Conservation (phyloP, 495 filamentous ascomycete genomes). For the Thermochaetoides thermophila region DNA sequence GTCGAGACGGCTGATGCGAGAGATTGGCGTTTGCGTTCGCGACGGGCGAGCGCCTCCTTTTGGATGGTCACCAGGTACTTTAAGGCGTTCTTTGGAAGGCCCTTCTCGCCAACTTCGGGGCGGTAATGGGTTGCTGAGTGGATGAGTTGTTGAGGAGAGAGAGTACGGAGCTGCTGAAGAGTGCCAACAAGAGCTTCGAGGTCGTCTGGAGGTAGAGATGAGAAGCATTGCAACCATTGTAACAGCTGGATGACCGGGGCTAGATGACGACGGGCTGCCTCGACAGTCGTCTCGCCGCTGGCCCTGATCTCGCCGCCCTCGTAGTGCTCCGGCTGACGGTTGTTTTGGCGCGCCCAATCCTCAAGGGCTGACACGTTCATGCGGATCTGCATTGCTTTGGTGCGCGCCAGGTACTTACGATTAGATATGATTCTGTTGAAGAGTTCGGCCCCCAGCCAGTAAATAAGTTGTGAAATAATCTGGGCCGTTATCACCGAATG, state of each 20-base stretch:
- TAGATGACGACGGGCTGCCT: constrained; percentile 69
- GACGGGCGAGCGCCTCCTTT: constrained; percentile 46
- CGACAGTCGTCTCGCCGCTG: constrained; percentile 75
- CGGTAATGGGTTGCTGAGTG: constrained; percentile 88
- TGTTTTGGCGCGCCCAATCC: constrained; percentile 90
- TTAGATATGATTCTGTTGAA: constrained; percentile 98
- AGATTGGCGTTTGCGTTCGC: constrained; percentile 29
- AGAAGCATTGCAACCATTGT: constrained; percentile 97
- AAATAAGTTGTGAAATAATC: constrained; percentile 82
- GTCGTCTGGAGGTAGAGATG: constrained; percentile 77
- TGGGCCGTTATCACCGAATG: constrained; percentile 94
- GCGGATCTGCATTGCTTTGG: constrained; percentile 98
- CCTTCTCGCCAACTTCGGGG: constrained; percentile 88
- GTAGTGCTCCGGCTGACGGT: constrained; percentile 87
- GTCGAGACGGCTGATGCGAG: constrained; percentile 18
- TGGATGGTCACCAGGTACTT: constrained; percentile 75
- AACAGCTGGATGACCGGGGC: constrained; percentile 86
- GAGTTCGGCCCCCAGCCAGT: constrained; percentile 91
- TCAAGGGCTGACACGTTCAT: constrained; percentile 95
- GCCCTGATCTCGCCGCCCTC: constrained; percentile 77
- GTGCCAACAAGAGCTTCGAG: constrained; percentile 73
- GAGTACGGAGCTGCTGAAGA: constrained; percentile 67
- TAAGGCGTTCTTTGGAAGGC: constrained; percentile 68
- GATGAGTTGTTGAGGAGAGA: constrained; percentile 80
- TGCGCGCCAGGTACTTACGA: constrained; percentile 84